Conservation (phyloP, 2,329 filamentous ascomycete genomes). For the Aspergillus latus region DNA sequence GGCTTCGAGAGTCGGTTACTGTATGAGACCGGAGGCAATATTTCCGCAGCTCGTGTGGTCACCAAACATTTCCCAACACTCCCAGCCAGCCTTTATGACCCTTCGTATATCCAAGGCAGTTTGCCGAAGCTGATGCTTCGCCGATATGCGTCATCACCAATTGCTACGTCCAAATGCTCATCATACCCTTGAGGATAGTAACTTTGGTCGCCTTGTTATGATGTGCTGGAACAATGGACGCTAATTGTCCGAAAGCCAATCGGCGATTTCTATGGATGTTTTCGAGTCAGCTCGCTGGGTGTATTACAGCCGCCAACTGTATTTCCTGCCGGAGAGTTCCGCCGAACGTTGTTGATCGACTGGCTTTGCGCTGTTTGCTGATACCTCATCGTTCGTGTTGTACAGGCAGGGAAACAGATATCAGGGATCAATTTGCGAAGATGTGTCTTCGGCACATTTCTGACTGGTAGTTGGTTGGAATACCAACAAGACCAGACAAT, state of each 20-base stretch:
- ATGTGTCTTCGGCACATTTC: background rate
- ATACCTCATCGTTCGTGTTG: background rate
- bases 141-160: background rate
- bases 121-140: background rate
- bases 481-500: no score
- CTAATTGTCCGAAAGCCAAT: background rate
- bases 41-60: no score
- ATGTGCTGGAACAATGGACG: background rate
- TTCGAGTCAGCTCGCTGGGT: background rate
- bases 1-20: no score
- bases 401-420: background rate
- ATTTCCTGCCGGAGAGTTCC: background rate
- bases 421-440: background rate
- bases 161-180: background rate
- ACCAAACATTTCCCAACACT: no score
- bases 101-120: no score
- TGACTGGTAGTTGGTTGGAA: no score
- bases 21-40: no score
- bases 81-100: no score
- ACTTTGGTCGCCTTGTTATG: background rate
- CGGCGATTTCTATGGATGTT: background rate
- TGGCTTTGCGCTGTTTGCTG: background rate
- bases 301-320: background rate
- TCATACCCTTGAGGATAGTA: background rate
- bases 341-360: background rate